Evolutionary conservation across 257 asterid genomes (phyloP).

Genomic region (Craterostigma plantagineum): DNA sequence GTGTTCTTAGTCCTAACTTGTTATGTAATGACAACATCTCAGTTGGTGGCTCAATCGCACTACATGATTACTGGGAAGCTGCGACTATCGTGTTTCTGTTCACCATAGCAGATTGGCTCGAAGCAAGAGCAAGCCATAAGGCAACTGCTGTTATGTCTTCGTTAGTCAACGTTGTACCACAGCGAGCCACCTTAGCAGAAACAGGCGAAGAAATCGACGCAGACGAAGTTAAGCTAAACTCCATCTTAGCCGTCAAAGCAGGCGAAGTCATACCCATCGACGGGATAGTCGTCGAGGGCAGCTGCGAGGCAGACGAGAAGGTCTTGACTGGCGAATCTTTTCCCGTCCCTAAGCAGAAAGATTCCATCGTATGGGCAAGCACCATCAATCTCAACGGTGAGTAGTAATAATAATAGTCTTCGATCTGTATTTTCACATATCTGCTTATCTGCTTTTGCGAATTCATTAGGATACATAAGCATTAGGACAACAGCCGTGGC

Average conservation of each 20-base stretch:
- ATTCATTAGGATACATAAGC: constrained; percentile 38
- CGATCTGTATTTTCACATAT: too few species aligned
- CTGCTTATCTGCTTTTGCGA: neutral
- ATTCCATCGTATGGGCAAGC: constrained; percentile 70
- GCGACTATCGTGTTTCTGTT: constrained; percentile 70
- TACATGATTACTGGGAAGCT: constrained; percentile 83
- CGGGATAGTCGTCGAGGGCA: constrained; percentile 61
- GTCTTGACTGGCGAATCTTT: constrained; percentile 74
- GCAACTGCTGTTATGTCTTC: constrained; percentile 59
- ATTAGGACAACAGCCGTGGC: constrained; percentile 45
- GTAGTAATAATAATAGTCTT: too few species aligned
- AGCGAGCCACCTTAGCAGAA: constrained; percentile 55
- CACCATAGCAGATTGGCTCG: constrained; percentile 74
- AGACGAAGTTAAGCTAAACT: constrained; percentile 42
- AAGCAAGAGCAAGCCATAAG: constrained; percentile 76
- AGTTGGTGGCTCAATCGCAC: constrained; percentile 68
- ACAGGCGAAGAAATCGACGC: constrained; percentile 55
- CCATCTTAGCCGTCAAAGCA: constrained; percentile 56
- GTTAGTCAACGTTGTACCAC: constrained; percentile 59
- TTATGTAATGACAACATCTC: constrained; percentile 5
- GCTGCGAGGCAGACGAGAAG: constrained; percentile 76
- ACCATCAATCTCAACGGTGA: constrained; percentile 71
- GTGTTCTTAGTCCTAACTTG: neutral
- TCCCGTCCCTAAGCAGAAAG: constrained; percentile 61
- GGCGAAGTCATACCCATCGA: constrained; percentile 75